Evolutionary conservation across 176 grass and related monocot species (phyloP), one percentile per base, ranked within the genome.

Genomic region (Eleusine indica): DNA sequence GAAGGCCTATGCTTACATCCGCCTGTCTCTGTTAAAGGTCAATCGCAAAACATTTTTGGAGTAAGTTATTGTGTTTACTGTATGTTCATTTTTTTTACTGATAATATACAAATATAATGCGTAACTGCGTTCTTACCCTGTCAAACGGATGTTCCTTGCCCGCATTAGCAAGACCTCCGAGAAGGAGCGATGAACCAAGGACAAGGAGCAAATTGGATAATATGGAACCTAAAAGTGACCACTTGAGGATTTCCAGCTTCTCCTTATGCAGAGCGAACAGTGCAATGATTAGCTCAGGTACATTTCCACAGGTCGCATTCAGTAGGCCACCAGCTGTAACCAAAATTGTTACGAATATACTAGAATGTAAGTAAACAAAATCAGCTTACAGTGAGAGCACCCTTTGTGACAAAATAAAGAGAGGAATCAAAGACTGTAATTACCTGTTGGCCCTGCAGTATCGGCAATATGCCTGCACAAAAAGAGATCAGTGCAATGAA

Each of bases 301-400:
- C 83, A 83, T 95, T 95, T 19, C 93, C 90, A 29, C 88, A 95
- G 7, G 93, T 95, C 30, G 93, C 93, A 78, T 92, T 95, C 54
- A 95, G 49, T 51, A 95, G 78, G 47, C 90, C 93, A 47, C 93
- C 93, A 75, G 85, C 90, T 95, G 80, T 56, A 85, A 73, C 41
- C 6, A 61, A 66, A 75, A 54, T 48, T 37, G 17, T 70, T 81
- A 69, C n/a, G 73, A 68, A 38, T 43, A 75, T n/a, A 29, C 4
- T 58, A 13, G 39, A 73, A 18, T 30, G 42, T 12, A 78, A 62
- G 52, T 70, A 47, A 85, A 70, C 54, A 10, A 52, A 52, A 70
- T 1, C 51, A 53, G 4, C 7, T 12, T 66, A 19, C 61, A 51
- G 8, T 63, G 6, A 44, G 1, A 29, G 25, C 71, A 16, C 28